Evolutionary conservation across 108 stramenopile species (phyloP).

Genomic region (Cyclotella atomus): DNA sequence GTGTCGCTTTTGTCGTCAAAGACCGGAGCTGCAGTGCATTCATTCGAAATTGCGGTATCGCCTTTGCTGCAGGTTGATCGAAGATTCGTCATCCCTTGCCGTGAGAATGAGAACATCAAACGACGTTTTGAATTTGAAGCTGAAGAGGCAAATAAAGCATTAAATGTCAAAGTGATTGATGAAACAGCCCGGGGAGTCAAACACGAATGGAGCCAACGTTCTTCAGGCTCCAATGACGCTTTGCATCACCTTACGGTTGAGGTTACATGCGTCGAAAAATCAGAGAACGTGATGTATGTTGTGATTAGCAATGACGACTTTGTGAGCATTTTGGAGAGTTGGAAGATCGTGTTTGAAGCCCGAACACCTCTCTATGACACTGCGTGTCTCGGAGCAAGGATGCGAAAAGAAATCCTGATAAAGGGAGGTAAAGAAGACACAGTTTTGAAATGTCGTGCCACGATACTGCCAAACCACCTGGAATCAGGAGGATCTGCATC

Average conservation of each 20-base stretch:
- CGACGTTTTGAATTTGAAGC: neutral
- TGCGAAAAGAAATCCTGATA: slow-evolving; percentile 3
- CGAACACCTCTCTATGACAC: neutral
- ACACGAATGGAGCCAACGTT: slow-evolving; percentile 1
- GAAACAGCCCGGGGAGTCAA: slow-evolving; percentile 6
- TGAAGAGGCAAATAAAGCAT: neutral
- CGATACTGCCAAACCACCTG: slow-evolving; percentile 6
- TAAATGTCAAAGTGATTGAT: slow-evolving; percentile 10
- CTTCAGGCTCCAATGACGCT: neutral
- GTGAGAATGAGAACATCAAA: slow-evolving; percentile 6
- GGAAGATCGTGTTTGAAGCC: slow-evolving; percentile 6
- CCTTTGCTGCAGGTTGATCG: slow-evolving; percentile 12
- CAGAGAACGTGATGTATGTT: slow-evolving; percentile 1
- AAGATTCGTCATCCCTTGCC: slow-evolving; percentile 12
- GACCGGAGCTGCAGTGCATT: neutral
- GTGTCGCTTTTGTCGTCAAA: slow-evolving; percentile 2
- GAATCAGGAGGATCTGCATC: neutral
- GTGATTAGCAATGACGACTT: slow-evolving; percentile 14
- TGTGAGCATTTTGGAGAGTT: slow-evolving; percentile 5
- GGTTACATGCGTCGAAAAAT: neutral
- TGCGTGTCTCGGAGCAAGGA: neutral
- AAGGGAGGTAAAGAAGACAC: neutral
- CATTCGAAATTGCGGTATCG: neutral
- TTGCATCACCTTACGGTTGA: slow-evolving; percentile 1
- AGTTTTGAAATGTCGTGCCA: neutral